Evolutionary conservation across 768 basidiomycete genomes (phyloP).

Genomic region (Suillus decipiens): DNA sequence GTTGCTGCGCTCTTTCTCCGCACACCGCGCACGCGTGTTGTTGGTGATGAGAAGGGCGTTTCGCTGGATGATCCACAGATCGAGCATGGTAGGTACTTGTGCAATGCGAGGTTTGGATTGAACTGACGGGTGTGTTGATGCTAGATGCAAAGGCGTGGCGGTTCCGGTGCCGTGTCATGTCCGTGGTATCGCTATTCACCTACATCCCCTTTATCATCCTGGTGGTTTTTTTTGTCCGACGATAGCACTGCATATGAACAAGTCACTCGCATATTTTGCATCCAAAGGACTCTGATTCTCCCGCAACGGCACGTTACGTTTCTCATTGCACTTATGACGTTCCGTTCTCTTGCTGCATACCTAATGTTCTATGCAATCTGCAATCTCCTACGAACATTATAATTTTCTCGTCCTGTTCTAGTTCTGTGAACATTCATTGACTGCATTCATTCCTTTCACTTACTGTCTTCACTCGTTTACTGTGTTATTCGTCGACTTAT

Average conservation of each 20-base stretch:
- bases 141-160: conserved; percentile 77
- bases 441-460: conserved; percentile 19
- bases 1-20: conserved; percentile 54
- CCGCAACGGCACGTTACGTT: conserved; percentile 7
- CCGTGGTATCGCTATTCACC: conserved; percentile 64
- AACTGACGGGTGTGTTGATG: conserved; percentile 4
- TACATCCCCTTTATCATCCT: conserved; percentile 81
- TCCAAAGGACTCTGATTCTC: neutral
- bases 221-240: conserved; percentile 60
- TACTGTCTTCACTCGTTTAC: conserved; percentile 26
- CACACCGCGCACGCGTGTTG: conserved; percentile 62
- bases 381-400: conserved; percentile 5
- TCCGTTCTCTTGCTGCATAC: conserved; percentile 1
- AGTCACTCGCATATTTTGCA: conserved; percentile 10
- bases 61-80: conserved; percentile 79
- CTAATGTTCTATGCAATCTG: conserved; percentile 10
- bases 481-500: conserved; percentile 32
- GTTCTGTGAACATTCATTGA: conserved; percentile 10
- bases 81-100: conserved; percentile 58
- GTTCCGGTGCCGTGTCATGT: conserved; percentile 73
- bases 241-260: conserved; percentile 25
- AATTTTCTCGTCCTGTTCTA: conserved; percentile 15
- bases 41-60: conserved; percentile 72
- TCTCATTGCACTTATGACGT: conserved; percentile 24
- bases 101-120: conserved; percentile 9